phyloP scores from a whole-genome alignment of 2,329 filamentous ascomycete genomes.

The Fusarium torreyae region DNA sequence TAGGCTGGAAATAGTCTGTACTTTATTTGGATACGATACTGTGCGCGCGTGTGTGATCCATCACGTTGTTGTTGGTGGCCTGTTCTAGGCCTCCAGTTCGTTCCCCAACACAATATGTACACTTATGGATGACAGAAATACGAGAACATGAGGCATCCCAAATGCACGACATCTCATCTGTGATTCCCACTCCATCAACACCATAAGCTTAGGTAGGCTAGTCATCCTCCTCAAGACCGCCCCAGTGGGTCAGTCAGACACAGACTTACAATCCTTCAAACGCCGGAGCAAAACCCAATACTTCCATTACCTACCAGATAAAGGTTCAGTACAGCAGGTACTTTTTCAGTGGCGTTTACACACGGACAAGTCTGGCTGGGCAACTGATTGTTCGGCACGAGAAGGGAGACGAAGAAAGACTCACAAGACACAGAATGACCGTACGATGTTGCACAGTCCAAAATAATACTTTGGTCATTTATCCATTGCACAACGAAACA shows the following conservation, averaged over 20 bases:
- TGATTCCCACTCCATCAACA: too few species aligned
- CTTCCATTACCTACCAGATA: not conserved
- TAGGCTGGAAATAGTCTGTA: not conserved
- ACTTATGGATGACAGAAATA: conserved; percentile 15
- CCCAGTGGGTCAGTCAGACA: not conserved
- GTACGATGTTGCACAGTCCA: conserved; percentile 11
- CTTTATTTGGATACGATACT: conserved; percentile 41
- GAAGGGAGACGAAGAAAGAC: conserved; percentile 4
- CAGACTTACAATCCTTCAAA: not conserved
- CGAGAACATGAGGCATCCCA: conserved; percentile 11
- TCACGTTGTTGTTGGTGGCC: conserved; percentile 24
- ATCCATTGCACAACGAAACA: conserved; percentile 6
- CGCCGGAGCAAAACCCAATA: not conserved
- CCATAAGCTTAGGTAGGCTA: not conserved
- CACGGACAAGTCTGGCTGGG: conserved; percentile 19
- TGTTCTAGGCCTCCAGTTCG: conserved; percentile 16
- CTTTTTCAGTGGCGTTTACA: conserved; percentile 10
- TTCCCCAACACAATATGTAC: conserved; percentile 2
- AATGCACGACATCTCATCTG: conserved; percentile 15
- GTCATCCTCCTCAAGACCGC: not conserved
- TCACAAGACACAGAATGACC: not conserved
- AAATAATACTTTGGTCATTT: not conserved
- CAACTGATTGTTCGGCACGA: conserved; percentile 11
- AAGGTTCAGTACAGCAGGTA: not conserved
- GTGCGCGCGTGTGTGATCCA: conserved; percentile 15